Evolutionary conservation across 2,329 filamentous ascomycete species (phyloP).

Genomic region (Tolypocladium tropicale): DNA sequence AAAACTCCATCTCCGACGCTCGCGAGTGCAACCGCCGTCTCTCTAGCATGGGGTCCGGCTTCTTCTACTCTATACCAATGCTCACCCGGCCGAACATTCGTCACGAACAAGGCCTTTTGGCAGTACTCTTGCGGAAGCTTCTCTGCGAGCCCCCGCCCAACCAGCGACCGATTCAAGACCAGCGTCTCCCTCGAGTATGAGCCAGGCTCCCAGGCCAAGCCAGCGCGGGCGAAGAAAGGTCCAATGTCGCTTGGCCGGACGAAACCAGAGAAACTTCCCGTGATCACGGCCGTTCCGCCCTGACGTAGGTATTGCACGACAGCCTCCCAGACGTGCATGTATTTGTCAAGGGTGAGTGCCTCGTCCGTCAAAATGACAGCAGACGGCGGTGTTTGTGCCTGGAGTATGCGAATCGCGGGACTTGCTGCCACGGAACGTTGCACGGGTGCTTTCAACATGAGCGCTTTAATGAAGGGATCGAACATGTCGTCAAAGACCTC

Average conservation of each 20-base stretch:
- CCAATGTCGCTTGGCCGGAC: constrained; percentile 1
- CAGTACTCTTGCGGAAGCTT: constrained; percentile 12
- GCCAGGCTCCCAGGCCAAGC: constrained; percentile 12
- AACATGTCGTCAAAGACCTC: constrained; percentile 7
- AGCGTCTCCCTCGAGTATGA: constrained; percentile 11
- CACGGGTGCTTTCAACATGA: constrained; percentile 3
- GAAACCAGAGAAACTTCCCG: constrained; percentile 9
- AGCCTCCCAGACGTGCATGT: constrained; percentile 6
- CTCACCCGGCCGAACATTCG: constrained; percentile 10
- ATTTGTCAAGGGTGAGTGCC: constrained; percentile 2
- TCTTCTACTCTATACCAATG: constrained; percentile 10
- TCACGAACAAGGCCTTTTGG: constrained; percentile 15
- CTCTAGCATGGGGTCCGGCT: background rate
- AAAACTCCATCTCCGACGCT: constrained; percentile 16
- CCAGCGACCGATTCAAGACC: constrained; percentile 9
- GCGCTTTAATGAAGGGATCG: constrained; percentile 1
- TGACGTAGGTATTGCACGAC: constrained; percentile 8
- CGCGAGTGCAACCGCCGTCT: constrained; percentile 14
- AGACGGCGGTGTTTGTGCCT: constrained; percentile 1
- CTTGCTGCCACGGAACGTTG: constrained; percentile 1
- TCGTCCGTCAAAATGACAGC: constrained; percentile 9
- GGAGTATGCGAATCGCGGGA: constrained; percentile 3
- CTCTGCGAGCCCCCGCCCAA: constrained; percentile 3
- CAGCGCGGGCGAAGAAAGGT: constrained; percentile 12
- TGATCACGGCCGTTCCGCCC: constrained; percentile 6